Evolutionary conservation across 1,139 yeast genomes (phyloP).

Genomic region (Wickerhamomyces sp.): DNA sequence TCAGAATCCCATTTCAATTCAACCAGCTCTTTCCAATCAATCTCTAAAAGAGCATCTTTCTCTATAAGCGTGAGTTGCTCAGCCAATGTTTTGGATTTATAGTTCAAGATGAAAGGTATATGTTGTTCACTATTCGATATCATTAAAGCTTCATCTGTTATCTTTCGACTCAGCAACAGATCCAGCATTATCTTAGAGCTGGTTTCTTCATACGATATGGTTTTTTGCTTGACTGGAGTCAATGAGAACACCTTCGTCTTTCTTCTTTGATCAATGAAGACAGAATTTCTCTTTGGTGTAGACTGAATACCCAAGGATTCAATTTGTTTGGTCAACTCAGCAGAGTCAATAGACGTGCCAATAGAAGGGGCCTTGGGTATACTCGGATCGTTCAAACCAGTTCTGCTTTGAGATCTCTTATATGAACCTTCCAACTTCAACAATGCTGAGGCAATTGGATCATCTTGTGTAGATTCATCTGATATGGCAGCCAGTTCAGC

Average conservation of each 20-base stretch:
- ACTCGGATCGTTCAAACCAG: background rate
- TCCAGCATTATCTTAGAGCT: slow-evolving; percentile 23
- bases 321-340: slow-evolving; percentile 26
- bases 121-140: slow-evolving; percentile 38
- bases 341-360: slow-evolving; percentile 16
- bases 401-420: slow-evolving; percentile 5
- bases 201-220: slow-evolving; percentile 16
- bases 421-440: slow-evolving; percentile 71
- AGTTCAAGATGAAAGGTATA: slow-evolving; percentile 75
- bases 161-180: slow-evolving; percentile 17
- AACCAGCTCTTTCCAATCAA: slow-evolving; percentile 89
- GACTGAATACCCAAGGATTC: slow-evolving; percentile 26
- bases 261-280: slow-evolving; percentile 34
- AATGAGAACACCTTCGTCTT: slow-evolving; percentile 26
- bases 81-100: slow-evolving; percentile 61
- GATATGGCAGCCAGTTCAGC: slow-evolving; percentile 78
- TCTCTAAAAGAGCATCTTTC: slow-evolving; percentile 72
- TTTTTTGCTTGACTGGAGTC: slow-evolving; percentile 22
- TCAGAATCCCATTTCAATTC: slow-evolving; percentile 68
- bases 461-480: slow-evolving; percentile 62
- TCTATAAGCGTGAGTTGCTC: slow-evolving; percentile 84
- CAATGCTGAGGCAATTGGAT: slow-evolving; percentile 74
- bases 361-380: slow-evolving; percentile 2
- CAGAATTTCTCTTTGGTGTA: slow-evolving; percentile 25
- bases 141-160: slow-evolving; percentile 17